phyloP scores from a whole-genome alignment of 345 rosid species.

The Citropsis articulata region DNA sequence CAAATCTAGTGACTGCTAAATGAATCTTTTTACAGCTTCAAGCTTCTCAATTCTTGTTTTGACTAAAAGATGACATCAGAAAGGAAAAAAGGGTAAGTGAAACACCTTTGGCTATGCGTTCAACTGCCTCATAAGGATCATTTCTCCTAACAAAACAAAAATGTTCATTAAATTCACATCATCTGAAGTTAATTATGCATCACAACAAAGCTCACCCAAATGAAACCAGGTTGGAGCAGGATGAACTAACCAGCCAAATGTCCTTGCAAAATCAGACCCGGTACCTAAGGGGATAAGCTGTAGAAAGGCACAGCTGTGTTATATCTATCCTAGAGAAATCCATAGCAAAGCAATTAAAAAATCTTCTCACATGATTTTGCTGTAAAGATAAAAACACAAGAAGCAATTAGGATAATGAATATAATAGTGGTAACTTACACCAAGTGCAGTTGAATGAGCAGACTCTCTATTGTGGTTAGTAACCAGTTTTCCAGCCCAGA shows the following conservation, averaged over 20 bases:
- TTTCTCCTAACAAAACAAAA: slow-evolving; percentile 56
- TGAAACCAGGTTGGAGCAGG: slow-evolving; percentile 14
- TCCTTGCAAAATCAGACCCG: slow-evolving; percentile 92
- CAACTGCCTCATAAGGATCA: slow-evolving; percentile 80
- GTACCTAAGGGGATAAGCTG: slow-evolving; percentile 97
- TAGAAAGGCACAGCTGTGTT: slow-evolving; percentile 20
- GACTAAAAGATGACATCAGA: neutral
- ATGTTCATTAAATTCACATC: slow-evolving; percentile 1
- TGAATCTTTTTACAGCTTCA: neutral
- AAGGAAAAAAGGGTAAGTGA: neutral
- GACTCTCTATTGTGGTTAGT: slow-evolving; percentile 41
- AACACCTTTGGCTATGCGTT: slow-evolving; percentile 76
- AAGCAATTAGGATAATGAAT: slow-evolving; percentile 3
- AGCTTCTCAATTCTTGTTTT: neutral
- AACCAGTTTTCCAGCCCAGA: slow-evolving; percentile 74
- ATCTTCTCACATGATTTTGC: neutral
- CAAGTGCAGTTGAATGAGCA: slow-evolving; percentile 72
- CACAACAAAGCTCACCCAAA: neutral
- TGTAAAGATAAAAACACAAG: neutral
- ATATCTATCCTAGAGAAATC: slow-evolving; percentile 17
- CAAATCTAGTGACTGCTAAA: neutral
- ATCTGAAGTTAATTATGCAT: slow-evolving; percentile 1
- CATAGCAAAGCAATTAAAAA: neutral
- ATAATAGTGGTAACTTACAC: slow-evolving; percentile 53
- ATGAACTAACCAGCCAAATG: slow-evolving; percentile 87